Percentiles rank a stretch among this genome's conserved stretches.
Evolutionary conservation across 106 monocot species (phyloP).

Genomic region (Gastrodia elata): DNA sequence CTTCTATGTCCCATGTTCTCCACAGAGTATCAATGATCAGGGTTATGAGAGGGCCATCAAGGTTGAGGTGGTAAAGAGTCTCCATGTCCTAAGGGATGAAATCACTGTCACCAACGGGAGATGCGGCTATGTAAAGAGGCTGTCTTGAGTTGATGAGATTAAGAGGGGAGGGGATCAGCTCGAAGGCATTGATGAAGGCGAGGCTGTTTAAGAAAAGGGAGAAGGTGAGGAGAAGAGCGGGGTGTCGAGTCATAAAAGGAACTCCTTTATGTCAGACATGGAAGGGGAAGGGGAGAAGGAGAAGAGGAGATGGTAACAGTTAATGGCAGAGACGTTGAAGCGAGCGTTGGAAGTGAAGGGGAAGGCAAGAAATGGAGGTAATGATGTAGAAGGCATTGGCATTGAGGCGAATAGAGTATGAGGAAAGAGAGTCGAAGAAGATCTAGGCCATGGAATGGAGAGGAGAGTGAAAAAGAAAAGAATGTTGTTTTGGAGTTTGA

Average conservation of each 20-base stretch:
- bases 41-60: slow-evolving; percentile 33
- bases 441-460: slow-evolving; percentile 34
- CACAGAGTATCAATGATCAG: slow-evolving; percentile 45
- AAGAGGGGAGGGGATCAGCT: slow-evolving; percentile 45
- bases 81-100: slow-evolving; percentile 22
- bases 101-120: not conserved
- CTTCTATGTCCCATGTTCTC: slow-evolving; percentile 50
- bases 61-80: slow-evolving; percentile 43
- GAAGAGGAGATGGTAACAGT: slow-evolving; percentile 23
- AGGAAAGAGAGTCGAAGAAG: slow-evolving; percentile 16
- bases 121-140: not conserved
- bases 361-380: slow-evolving; percentile 58
- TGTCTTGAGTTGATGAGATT: slow-evolving; percentile 9
- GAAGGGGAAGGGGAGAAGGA: slow-evolving; percentile 11
- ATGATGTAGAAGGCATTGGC: slow-evolving; percentile 22
- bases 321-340: slow-evolving; percentile 36
- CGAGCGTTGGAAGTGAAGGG: slow-evolving; percentile 24
- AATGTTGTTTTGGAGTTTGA: slow-evolving; percentile 7
- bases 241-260: slow-evolving; percentile 22
- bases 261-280: slow-evolving; percentile 30
- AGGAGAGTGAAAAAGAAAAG: not conserved
- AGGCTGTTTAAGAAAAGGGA: slow-evolving; percentile 5
- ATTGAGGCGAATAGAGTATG: slow-evolving; percentile 22
- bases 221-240: slow-evolving; percentile 27
- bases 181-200: slow-evolving; percentile 55